phyloP scores from a whole-genome alignment of 2,329 filamentous ascomycete genomes.

The Xylariomycetidae sp. region DNA sequence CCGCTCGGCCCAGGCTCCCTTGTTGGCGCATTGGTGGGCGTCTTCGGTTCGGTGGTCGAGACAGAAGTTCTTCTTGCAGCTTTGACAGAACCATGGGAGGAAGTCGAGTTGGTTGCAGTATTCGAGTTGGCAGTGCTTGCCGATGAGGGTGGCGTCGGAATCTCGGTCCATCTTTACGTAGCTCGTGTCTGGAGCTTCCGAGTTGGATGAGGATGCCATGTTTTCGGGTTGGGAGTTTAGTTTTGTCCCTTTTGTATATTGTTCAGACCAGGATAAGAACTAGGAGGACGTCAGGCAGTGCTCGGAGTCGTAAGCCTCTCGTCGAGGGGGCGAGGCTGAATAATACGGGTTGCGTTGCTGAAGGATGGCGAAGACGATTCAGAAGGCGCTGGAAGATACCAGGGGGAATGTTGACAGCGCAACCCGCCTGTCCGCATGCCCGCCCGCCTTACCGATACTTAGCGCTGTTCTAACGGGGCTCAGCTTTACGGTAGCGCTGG shows the following conservation, averaged over 20 bases:
- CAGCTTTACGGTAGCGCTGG: no score
- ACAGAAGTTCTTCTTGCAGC: constrained; percentile 80
- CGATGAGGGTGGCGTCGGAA: constrained; percentile 76
- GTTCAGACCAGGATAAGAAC: no score
- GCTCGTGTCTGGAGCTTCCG: constrained; percentile 42
- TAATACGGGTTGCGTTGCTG: constrained; percentile 20
- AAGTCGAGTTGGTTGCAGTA: constrained; percentile 97
- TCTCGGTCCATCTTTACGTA: constrained; percentile 69
- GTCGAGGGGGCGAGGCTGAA: background rate
- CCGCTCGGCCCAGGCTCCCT: constrained; percentile 59
- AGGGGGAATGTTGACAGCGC: constrained; percentile 18
- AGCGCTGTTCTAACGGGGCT: no score
- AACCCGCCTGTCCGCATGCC: no score
- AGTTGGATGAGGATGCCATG: constrained; percentile 51
- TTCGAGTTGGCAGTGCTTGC: constrained; percentile 83
- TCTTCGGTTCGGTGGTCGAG: constrained; percentile 89
- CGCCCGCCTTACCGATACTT: no score
- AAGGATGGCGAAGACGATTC: constrained; percentile 18
- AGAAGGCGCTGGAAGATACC: constrained; percentile 18
- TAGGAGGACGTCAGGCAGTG: no score
- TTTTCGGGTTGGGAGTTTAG: constrained; percentile 9
- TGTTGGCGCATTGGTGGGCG: constrained; percentile 63
- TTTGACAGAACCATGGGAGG: constrained; percentile 89
- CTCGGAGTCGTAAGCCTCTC: background rate
- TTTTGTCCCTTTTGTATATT: no score